Evolutionary conservation across 2,329 filamentous ascomycete genomes (phyloP).

Genomic region (Pseudopithomyces maydicus): DNA sequence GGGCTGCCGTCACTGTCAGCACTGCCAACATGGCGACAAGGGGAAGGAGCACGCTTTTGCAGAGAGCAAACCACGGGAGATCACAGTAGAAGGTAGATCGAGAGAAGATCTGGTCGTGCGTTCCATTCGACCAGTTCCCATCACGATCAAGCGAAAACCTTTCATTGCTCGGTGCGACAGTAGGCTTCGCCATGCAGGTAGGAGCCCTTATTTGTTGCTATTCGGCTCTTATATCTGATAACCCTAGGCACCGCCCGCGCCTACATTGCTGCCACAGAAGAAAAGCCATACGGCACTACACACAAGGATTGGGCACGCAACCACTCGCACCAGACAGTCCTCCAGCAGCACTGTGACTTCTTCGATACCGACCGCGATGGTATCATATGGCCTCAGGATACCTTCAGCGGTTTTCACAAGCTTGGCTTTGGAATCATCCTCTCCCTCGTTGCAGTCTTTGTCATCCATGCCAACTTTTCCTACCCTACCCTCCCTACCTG

Average conservation of each 20-base stretch:
- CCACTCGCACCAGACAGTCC: slow-evolving; percentile 50
- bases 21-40: neutral
- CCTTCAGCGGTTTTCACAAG: slow-evolving; percentile 53
- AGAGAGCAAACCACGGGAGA: neutral
- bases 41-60: neutral
- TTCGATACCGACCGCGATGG: slow-evolving; percentile 59
- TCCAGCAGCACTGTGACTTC: slow-evolving; percentile 60
- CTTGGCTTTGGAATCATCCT: slow-evolving; percentile 54
- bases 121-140: neutral
- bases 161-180: slow-evolving; percentile 4
- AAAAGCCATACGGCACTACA: slow-evolving; percentile 50
- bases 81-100: neutral
- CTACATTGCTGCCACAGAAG: slow-evolving; percentile 47
- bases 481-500: slow-evolving; percentile 53
- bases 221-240: neutral
- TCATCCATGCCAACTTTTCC: slow-evolving; percentile 57
- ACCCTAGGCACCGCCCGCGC: slow-evolving; percentile 47
- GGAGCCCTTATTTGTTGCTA: neutral
- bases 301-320: slow-evolving; percentile 44
- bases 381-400: slow-evolving; percentile 60
- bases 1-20: neutral
- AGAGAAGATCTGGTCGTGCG: slow-evolving; percentile 1
- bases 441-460: slow-evolving; percentile 49
- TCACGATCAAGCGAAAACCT: slow-evolving; percentile 8
- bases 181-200: slow-evolving; percentile 21